These are phyloP conservation scores for Kuraishia cidri DNA, from an alignment of 805 yeast species.

Conservation along the genomic window DNA sequence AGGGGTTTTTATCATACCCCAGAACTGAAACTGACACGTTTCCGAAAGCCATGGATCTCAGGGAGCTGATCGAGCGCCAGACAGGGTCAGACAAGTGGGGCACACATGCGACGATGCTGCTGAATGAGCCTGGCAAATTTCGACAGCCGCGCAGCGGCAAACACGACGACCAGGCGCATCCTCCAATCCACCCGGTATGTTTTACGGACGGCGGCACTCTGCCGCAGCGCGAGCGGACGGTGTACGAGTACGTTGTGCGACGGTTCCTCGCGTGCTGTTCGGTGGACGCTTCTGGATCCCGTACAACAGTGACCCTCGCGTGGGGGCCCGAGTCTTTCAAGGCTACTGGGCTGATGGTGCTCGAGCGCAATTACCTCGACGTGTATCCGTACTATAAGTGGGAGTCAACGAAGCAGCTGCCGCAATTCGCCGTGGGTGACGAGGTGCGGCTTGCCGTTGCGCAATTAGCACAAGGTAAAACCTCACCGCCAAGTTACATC, in stretches of 20 bases:
- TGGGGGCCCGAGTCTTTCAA: constrained; percentile 78
- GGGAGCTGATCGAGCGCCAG: constrained; percentile 53
- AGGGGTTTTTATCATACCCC: constrained; percentile 88
- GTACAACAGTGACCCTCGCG: constrained; percentile 48
- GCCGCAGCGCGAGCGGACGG: constrained; percentile 46
- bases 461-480: constrained; percentile 62
- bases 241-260: constrained; percentile 80
- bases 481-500: constrained; percentile 73
- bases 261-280: constrained; percentile 91
- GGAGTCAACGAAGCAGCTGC: constrained; percentile 60
- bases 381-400: constrained; percentile 74
- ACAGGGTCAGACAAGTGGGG: constrained; percentile 58
- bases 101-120: constrained; percentile 41
- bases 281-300: constrained; percentile 75
- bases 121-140: constrained; percentile 30
- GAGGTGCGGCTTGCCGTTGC: constrained; percentile 44
- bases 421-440: constrained; percentile 53
- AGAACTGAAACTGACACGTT: constrained; percentile 94
- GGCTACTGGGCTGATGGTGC: constrained; percentile 67
- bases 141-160: constrained; percentile 70
- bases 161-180: constrained; percentile 93
- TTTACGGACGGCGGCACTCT: constrained; percentile 23
- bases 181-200: constrained; percentile 89
- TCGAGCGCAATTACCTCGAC: constrained; percentile 70
- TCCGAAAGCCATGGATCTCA: constrained; percentile 69